Evolutionary conservation across 2,329 filamentous ascomycete species (phyloP).

Genomic region (Alternaria sp.): DNA sequence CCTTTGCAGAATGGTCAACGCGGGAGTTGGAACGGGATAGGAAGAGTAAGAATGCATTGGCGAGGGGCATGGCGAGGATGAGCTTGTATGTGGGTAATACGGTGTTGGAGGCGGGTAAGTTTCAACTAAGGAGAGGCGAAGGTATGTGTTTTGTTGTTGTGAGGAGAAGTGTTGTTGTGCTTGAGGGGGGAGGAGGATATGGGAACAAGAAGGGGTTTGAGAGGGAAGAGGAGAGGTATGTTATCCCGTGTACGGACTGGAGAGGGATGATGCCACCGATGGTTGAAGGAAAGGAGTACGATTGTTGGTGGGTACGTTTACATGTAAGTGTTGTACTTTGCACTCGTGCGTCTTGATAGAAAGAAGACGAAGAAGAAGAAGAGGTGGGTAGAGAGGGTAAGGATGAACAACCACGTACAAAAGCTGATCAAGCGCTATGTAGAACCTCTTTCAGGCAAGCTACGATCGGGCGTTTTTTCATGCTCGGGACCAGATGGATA

Average conservation of each 20-base stretch:
- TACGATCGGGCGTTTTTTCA: slow-evolving; percentile 18
- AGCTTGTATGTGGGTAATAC: slow-evolving; percentile 23
- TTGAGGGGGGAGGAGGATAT: not conserved
- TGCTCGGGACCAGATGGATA: slow-evolving; percentile 10
- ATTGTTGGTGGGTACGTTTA: slow-evolving; percentile 23
- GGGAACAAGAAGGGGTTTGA: not conserved
- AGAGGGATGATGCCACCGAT: slow-evolving; percentile 4
- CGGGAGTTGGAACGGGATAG: slow-evolving; percentile 7
- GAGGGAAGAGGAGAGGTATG: slow-evolving; percentile 15
- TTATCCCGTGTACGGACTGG: slow-evolving; percentile 20
- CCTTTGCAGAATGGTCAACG: not conserved
- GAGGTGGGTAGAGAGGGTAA: not conserved
- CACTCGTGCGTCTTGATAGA: not conserved
- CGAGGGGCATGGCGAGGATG: slow-evolving; percentile 25
- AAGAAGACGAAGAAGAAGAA: not conserved
- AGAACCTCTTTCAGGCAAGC: slow-evolving; percentile 19
- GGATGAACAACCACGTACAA: not conserved
- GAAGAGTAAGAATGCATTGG: slow-evolving; percentile 19
- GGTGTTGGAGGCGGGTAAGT: slow-evolving; percentile 22
- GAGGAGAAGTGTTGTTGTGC: slow-evolving; percentile 9
- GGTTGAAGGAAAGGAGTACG: slow-evolving; percentile 6
- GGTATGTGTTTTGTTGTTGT: slow-evolving; percentile 3
- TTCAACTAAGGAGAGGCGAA: slow-evolving; percentile 9
- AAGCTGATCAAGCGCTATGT: not conserved
- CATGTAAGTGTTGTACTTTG: slow-evolving; percentile 9